Evolutionary conservation across 441 rosid species (phyloP), one percentile per base, ranked within the genome.

Genomic region (Aleurites moluccanus): DNA sequence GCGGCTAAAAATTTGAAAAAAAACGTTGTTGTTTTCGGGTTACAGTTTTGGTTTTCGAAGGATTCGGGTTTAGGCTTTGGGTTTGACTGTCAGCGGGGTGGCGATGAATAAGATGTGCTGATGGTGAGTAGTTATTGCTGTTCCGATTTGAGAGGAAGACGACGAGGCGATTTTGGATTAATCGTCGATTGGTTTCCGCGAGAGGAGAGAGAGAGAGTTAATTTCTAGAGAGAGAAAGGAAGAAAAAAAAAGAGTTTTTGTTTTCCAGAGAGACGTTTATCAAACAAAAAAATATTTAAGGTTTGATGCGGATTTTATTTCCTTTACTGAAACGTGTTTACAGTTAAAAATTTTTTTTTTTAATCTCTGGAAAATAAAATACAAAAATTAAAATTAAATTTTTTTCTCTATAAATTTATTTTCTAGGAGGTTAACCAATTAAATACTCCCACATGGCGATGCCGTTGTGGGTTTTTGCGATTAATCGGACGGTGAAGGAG

Each of bases 161-260:
- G 87, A 71, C 76, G 82, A 73, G 74, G 75, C 75, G 80, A 70
- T 80, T 82, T 81, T 70, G 84, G 87, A 73, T 80, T 86, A 85
- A 87, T 86, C 89, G 91, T 86, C 92, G 88, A 88, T 80, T 79
- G 64, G 83, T 70, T 53, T 59, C 64, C 74, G 53, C 0, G 78
- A 73, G 77, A 77, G 77, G 66, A 75, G 78, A 80, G 80, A 53
- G 50, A 68, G 8, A 10, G 21, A 53, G 30, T 57, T 23, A 8
- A 14, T 13, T 27, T 23, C 1, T 28, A 57, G 44, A 44, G 40
- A 44, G 52, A 59, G 42, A 73, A 8, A 35, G 21, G 44, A 28
- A 23, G 20, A 23, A 21, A 53, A 25, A 25, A 7, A 16, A 11
- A 23, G 14, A 55, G 2, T n/a, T 15, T 56, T 15, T 56, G n/a